A percentile compares a stretch with the other conserved stretches of the same genome.
Evolutionary conservation across 1,284 basidiomycete species (phyloP).

Genomic region (Wolfiporia cocos): DNA sequence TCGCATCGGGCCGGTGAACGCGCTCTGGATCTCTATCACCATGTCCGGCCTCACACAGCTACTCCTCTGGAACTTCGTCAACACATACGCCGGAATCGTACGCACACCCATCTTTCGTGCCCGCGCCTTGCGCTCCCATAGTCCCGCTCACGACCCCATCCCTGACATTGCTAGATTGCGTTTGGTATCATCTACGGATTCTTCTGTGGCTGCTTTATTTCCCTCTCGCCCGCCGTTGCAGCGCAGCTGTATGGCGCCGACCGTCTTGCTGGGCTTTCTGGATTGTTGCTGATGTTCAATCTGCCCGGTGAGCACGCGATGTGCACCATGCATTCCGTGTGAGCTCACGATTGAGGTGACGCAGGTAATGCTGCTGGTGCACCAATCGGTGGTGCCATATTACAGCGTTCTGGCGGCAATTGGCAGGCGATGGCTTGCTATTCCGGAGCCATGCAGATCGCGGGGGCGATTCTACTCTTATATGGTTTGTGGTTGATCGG

Average conservation of each 20-base stretch:
- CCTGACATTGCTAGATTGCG: slow-evolving; percentile 13
- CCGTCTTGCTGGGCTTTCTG: slow-evolving; percentile 21
- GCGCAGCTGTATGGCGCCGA: slow-evolving; percentile 19
- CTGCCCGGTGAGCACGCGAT: slow-evolving; percentile 14
- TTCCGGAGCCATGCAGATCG: slow-evolving; percentile 20
- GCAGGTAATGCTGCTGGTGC: slow-evolving; percentile 21
- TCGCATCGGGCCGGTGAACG: slow-evolving; percentile 20
- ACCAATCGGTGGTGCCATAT: slow-evolving; percentile 20
- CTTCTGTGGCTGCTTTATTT: slow-evolving; percentile 22
- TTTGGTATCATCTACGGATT: slow-evolving; percentile 23
- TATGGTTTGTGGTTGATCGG: slow-evolving; percentile 15
- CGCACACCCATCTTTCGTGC: slow-evolving; percentile 1
- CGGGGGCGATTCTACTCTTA: slow-evolving; percentile 16
- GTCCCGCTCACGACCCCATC: slow-evolving; percentile 1
- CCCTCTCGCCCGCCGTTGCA: slow-evolving; percentile 20
- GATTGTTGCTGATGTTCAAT: slow-evolving; percentile 21
- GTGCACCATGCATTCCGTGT: background rate
- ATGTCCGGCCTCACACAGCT: slow-evolving; percentile 23
- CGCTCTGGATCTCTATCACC: slow-evolving; percentile 15
- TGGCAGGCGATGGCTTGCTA: slow-evolving; percentile 19
- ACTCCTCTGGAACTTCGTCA: slow-evolving; percentile 21
- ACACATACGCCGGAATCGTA: slow-evolving; percentile 21
- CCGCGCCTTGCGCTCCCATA: background rate
- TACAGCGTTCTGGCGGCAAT: slow-evolving; percentile 16
- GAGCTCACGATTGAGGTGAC: too few relatives aligned